Conservation (phyloP, 139 green algal genomes). For the Chlorella sp. region DNA sequence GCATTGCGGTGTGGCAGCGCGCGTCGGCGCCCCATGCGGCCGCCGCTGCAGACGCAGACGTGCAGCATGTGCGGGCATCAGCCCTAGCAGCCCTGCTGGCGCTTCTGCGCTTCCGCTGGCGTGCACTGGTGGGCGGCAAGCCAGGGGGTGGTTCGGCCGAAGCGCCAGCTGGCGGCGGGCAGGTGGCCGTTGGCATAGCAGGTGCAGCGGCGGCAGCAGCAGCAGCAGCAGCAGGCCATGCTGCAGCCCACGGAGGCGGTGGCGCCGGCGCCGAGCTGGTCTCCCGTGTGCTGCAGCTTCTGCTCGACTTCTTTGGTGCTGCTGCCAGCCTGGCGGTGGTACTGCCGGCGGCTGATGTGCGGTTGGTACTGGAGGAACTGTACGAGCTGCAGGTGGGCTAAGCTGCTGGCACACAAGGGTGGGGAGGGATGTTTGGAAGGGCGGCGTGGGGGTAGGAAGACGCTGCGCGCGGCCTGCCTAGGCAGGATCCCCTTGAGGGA, state of each 20-base stretch:
- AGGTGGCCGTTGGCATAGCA: background rate
- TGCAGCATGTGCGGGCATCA: constrained; percentile 14
- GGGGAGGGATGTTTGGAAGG: too few relatives aligned
- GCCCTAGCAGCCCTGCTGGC: constrained; percentile 31
- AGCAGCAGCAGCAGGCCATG: background rate
- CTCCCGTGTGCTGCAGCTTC: constrained; percentile 10
- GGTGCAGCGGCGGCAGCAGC: background rate
- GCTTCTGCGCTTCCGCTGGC: constrained; percentile 37
- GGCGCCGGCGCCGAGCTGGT: background rate
- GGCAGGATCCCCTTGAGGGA: too few relatives aligned
- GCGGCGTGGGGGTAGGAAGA: too few relatives aligned
- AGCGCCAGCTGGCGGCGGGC: background rate
- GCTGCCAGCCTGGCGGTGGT: constrained; percentile 11
- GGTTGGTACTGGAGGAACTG: constrained; percentile 47
- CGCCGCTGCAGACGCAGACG: constrained; percentile 1
- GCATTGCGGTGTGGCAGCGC: background rate
- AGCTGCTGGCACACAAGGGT: background rate
- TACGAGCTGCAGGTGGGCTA: constrained; percentile 35
- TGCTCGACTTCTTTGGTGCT: constrained; percentile 14
- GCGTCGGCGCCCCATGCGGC: background rate
- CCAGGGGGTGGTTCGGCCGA: background rate
- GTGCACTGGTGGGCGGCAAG: background rate
- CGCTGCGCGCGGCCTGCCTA: too few relatives aligned
- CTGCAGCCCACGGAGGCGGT: background rate
- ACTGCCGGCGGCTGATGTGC: constrained; percentile 30